Conservation (phyloP, 1,284 basidiomycete species). For the Athelia sp. region DNA sequence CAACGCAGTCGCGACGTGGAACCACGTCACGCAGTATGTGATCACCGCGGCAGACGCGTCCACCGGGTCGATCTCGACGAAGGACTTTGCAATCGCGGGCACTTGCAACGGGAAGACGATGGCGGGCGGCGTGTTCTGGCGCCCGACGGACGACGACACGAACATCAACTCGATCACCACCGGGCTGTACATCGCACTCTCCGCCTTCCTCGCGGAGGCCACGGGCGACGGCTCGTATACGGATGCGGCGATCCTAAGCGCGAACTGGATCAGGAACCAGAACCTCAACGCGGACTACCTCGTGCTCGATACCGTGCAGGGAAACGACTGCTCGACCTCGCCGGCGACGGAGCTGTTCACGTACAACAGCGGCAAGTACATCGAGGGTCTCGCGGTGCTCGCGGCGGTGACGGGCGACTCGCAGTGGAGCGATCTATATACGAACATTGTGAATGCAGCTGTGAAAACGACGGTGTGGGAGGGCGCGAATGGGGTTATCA, state of each 20-base stretch:
- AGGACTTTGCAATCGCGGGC: conserved; percentile 9
- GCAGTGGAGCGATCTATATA: conserved; percentile 34
- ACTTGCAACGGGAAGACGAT: conserved; percentile 14
- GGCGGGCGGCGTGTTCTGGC: conserved; percentile 17
- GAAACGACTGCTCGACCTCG: conserved; percentile 37
- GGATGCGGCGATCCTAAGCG: neutral
- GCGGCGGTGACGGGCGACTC: conserved; percentile 33
- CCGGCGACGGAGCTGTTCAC: conserved; percentile 41
- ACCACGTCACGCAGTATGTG: conserved; percentile 11
- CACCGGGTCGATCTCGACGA: conserved; percentile 10
- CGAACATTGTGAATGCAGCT: conserved; percentile 29
- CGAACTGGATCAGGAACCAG: conserved; percentile 33
- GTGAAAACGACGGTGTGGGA: conserved; percentile 40
- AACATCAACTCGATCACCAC: conserved; percentile 14
- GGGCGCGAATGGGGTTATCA: conserved; percentile 41
- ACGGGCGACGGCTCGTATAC: conserved; percentile 1
- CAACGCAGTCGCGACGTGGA: conserved; percentile 17
- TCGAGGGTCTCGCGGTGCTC: conserved; percentile 44
- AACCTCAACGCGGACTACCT: conserved; percentile 37
- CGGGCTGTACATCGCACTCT: conserved; percentile 7
- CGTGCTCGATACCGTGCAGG: conserved; percentile 43
- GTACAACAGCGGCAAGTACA: conserved; percentile 47
- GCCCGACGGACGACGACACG: conserved; percentile 5
- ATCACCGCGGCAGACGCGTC: conserved; percentile 12
- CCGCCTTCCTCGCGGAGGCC: conserved; percentile 14